Percentiles rank a stretch among this genome's conserved stretches.
Evolutionary conservation across 768 basidiomycete species (phyloP).

Genomic region (Gloeopeniophorella convolvens): DNA sequence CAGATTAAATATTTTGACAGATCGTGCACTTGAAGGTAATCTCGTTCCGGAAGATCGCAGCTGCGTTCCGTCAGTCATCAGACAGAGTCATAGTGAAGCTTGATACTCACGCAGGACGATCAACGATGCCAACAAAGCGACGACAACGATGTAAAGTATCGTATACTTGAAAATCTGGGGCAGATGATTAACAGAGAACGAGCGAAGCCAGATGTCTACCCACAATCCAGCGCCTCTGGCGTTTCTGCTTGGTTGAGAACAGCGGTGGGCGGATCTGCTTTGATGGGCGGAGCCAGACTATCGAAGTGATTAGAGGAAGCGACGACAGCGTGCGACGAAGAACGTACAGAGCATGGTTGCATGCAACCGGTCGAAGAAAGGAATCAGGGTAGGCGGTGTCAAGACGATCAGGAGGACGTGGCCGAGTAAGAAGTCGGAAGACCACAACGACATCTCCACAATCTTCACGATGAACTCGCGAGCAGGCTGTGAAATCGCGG

Average conservation of each 20-base stretch:
- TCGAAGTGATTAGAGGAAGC: slow-evolving; percentile 5
- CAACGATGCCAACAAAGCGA: slow-evolving; percentile 73
- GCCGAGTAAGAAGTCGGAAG: slow-evolving; percentile 85
- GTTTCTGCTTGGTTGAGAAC: slow-evolving; percentile 91
- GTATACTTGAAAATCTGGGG: slow-evolving; percentile 76
- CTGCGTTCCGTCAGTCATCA: slow-evolving; percentile 34
- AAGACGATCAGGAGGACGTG: slow-evolving; percentile 88
- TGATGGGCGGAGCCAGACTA: slow-evolving; percentile 93
- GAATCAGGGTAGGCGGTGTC: slow-evolving; percentile 81
- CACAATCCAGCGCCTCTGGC: slow-evolving; percentile 87
- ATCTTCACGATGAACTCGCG: slow-evolving; percentile 98
- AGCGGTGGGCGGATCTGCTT: slow-evolving; percentile 91
- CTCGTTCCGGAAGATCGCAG: slow-evolving; percentile 72
- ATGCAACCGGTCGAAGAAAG: slow-evolving; percentile 88
- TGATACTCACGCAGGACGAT: slow-evolving; percentile 68
- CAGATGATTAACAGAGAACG: neutral
- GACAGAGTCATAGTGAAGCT: slow-evolving; percentile 5
- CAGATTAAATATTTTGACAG: slow-evolving; percentile 75
- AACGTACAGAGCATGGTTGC: slow-evolving; percentile 52
- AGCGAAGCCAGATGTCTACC: slow-evolving; percentile 23
- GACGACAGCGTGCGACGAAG: neutral
- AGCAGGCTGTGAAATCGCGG: slow-evolving; percentile 95
- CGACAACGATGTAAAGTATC: slow-evolving; percentile 69
- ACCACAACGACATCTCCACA: slow-evolving; percentile 93
- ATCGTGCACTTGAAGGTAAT: slow-evolving; percentile 76